These are phyloP conservation scores for Plantago lanceolata DNA, from an alignment of 305 asterid species.

Conservation along the genomic window DNA sequence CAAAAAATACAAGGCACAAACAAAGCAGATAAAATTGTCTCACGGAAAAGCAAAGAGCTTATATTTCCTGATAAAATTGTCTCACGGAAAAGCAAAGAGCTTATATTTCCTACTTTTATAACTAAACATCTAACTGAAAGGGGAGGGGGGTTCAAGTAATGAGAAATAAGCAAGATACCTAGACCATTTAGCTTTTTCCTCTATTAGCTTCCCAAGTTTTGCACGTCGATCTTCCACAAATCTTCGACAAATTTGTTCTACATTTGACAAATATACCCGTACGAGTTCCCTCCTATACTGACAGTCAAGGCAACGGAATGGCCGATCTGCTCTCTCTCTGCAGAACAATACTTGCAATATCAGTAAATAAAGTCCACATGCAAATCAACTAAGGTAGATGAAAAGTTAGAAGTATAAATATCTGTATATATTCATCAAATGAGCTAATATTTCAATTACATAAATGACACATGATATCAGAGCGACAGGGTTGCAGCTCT, in stretches of 20 bases:
- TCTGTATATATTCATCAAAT: not conserved
- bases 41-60: slow-evolving; percentile 1
- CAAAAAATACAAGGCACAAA: slow-evolving; percentile 14
- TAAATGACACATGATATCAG: slow-evolving; percentile 1
- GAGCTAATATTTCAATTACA: slow-evolving; percentile 1
- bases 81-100: not conserved
- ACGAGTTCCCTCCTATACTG: slow-evolving; percentile 94
- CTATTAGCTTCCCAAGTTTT: slow-evolving; percentile 80
- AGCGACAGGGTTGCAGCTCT: not conserved
- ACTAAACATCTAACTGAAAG: not conserved
- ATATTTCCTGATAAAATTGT: not conserved
- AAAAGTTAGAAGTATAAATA: slow-evolving; percentile 2
- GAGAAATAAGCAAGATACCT: slow-evolving; percentile 45
- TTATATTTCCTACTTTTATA: not conserved
- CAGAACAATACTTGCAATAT: slow-evolving; percentile 20
- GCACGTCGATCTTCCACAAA: slow-evolving; percentile 79
- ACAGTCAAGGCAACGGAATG: slow-evolving; percentile 89
- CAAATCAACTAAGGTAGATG: not conserved
- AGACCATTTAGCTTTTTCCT: slow-evolving; percentile 88
- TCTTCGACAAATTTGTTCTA: slow-evolving; percentile 91
- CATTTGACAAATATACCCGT: slow-evolving; percentile 86
- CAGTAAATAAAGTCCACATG: too few relatives aligned
- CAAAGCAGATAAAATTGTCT: slow-evolving; percentile 7
- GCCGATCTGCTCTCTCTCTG: slow-evolving; percentile 94
- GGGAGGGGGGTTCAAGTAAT: not conserved